phyloP scores from a whole-genome alignment of 2,329 filamentous ascomycete genomes.

The Parastagonospora nodorum region DNA sequence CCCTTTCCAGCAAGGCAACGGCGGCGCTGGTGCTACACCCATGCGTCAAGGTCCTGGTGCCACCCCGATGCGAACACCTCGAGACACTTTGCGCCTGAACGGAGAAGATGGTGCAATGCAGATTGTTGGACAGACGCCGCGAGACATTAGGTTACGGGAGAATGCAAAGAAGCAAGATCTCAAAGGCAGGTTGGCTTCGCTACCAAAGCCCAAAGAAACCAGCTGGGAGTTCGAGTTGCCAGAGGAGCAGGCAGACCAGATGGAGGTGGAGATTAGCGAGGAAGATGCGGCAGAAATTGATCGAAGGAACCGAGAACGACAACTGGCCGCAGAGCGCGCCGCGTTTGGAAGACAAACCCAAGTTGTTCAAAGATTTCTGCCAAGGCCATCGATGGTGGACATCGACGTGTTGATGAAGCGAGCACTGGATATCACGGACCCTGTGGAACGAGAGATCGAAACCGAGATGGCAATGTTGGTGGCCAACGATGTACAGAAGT shows the following conservation, averaged over 20 bases:
- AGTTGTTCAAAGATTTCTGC: slow-evolving; percentile 84
- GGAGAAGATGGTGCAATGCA: slow-evolving; percentile 66
- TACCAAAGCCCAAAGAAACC: slow-evolving; percentile 90
- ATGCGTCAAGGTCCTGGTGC: slow-evolving; percentile 67
- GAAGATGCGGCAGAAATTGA: slow-evolving; percentile 78
- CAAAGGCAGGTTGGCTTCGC: slow-evolving; percentile 72
- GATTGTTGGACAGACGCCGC: slow-evolving; percentile 74
- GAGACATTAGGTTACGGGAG: slow-evolving; percentile 74
- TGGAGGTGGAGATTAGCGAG: slow-evolving; percentile 59
- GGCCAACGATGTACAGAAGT: slow-evolving; percentile 78
- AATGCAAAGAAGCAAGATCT: slow-evolving; percentile 71
- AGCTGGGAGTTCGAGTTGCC: slow-evolving; percentile 95
- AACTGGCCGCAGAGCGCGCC: slow-evolving; percentile 66
- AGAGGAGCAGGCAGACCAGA: slow-evolving; percentile 72
- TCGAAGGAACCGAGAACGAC: slow-evolving; percentile 64
- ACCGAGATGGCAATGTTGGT: slow-evolving; percentile 79
- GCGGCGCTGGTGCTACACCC: slow-evolving; percentile 70
- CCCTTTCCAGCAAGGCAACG: slow-evolving; percentile 69
- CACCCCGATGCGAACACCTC: slow-evolving; percentile 84
- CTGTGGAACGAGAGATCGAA: slow-evolving; percentile 72
- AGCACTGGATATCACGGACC: slow-evolving; percentile 65
- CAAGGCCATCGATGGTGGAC: slow-evolving; percentile 76
- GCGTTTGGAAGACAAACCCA: slow-evolving; percentile 86
- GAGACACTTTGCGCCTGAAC: slow-evolving; percentile 87
- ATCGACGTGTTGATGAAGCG: slow-evolving; percentile 68